Base-by-base conservation (phyloP, 2,329 filamentous ascomycete species). In the Pseudonectria buxi region DNA sequence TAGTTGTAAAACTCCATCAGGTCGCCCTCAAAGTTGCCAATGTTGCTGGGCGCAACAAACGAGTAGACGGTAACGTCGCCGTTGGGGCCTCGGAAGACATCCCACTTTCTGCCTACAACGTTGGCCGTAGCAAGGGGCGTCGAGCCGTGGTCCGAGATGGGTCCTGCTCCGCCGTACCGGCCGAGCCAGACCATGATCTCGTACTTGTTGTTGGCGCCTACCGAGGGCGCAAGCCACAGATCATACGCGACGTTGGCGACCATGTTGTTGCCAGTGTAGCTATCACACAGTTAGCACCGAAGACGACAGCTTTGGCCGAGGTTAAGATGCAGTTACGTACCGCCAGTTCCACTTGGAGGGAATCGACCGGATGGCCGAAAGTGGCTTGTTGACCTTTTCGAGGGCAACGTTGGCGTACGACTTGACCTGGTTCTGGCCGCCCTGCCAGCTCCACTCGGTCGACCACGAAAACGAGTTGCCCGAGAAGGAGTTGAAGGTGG, bases 171-270 rank as follows among this genome's bases (percentile, higher is more conserved):
- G 22, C 76, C 77, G 30, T 75, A 61, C 3, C 69, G 66, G 2
- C 64, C 70, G 30, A 80, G 63, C 78, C 78, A 82, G 49, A 81
- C 65, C 78, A 82, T 81, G 55, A 81, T 68, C 58, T 81, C 78
- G 54, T 77, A 78, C 49, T 74, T 61, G 18, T 69, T 50, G 6
- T 39, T 52, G 30, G 55, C 56, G 2, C 67, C 59, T 10, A 64
- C 63, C 10, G 68, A 64, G 12, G 61, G 59, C 11, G 63, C 62
- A 24, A 76, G 75, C 64, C 79, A 81, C 27, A 80, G 57, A 53
- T 80, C 75, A 51, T 79, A 81, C 11, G 75, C 61, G 3, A 81
- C 76, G 49, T 81, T 65, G 26, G 72, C 68, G 16, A 77, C 61
- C 33, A 63, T 37, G 29, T 50, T 47, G 14, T 26, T 49, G 24